phyloP scores from a whole-genome alignment of 352 stramenopile genomes.

The Phytopythium mirpurense region DNA sequence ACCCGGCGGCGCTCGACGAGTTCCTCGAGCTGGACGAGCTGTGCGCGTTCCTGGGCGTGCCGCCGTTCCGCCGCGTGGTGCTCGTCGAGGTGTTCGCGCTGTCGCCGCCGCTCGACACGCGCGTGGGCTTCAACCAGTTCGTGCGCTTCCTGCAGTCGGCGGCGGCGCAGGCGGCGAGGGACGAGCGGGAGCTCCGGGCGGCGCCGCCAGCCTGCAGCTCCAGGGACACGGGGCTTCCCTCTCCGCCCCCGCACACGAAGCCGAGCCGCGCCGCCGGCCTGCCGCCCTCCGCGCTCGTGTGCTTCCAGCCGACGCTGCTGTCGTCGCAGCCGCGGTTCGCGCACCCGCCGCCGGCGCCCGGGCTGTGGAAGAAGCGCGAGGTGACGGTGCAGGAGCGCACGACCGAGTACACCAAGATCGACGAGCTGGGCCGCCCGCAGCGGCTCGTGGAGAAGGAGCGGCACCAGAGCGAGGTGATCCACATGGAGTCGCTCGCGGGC shows the following conservation, averaged over 20 bases:
- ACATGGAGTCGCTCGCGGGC: constrained; percentile 75
- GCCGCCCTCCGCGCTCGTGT: constrained; percentile 26
- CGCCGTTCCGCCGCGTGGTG: constrained; percentile 50
- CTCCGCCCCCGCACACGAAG: too few species aligned
- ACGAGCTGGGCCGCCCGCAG: constrained; percentile 68
- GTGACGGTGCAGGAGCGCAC: constrained; percentile 85
- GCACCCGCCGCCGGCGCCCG: constrained; percentile 41
- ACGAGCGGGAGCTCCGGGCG: constrained; percentile 31
- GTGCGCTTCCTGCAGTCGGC: constrained; percentile 62
- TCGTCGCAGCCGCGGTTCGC: constrained; percentile 31
- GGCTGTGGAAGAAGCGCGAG: constrained; percentile 85
- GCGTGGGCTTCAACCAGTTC: constrained; percentile 51
- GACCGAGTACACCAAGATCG: constrained; percentile 87
- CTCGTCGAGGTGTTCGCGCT: constrained; percentile 55
- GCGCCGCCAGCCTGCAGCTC: neutral
- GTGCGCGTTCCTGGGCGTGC: constrained; percentile 68
- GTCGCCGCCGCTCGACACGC: constrained; percentile 16
- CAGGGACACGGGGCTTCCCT: too few species aligned
- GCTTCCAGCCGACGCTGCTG: constrained; percentile 38
- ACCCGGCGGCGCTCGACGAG: constrained; percentile 8
- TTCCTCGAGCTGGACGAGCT: constrained; percentile 56
- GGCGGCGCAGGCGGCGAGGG: constrained; percentile 33
- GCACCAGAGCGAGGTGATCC: constrained; percentile 80
- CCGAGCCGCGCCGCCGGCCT: too few species aligned
- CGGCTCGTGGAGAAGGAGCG: constrained; percentile 78